Evolutionary conservation across 2,329 filamentous ascomycete species (phyloP).

Genomic region (Hypoxylon sp.): DNA sequence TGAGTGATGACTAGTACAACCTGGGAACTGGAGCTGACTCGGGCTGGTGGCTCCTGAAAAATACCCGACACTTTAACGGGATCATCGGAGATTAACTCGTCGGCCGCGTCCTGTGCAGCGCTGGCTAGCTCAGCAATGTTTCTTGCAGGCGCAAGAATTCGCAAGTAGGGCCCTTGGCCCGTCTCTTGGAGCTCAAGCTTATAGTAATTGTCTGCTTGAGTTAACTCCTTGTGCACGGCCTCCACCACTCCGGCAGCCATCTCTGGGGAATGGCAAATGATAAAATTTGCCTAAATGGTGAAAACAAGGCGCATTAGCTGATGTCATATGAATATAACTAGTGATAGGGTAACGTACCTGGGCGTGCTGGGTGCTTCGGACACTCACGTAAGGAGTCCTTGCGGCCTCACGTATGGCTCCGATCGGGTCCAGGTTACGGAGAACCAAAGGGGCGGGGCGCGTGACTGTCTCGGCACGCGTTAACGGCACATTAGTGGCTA

Average conservation of each 20-base stretch:
- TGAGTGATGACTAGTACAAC: conserved; percentile 34
- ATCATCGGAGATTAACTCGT: conserved; percentile 28
- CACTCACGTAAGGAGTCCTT: not conserved
- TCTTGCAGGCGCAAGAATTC: conserved; percentile 36
- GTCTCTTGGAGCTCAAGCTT: conserved; percentile 33
- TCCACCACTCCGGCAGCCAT: conserved; percentile 63
- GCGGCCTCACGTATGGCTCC: not conserved
- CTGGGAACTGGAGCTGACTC: conserved; percentile 16
- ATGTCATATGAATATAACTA: not conserved
- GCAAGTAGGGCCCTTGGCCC: conserved; percentile 33
- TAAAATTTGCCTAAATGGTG: conserved; percentile 33
- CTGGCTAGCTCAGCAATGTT: conserved; percentile 37
- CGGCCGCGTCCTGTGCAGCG: conserved; percentile 37
- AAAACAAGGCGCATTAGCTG: conserved; percentile 13
- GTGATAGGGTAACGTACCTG: conserved; percentile 23
- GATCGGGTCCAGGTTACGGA: not conserved
- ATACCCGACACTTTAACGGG: conserved; percentile 20
- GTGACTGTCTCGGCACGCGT: not conserved
- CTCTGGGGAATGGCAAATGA: conserved; percentile 48
- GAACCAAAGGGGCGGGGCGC: not conserved
- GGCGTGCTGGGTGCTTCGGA: not conserved
- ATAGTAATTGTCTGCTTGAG: conserved; percentile 58
- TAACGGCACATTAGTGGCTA: not conserved
- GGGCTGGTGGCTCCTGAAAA: conserved; percentile 48
- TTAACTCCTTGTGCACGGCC: conserved; percentile 63